phyloP scores from a whole-genome alignment of 2,329 filamentous ascomycete species.

The Biscogniauxia mediterranea region DNA sequence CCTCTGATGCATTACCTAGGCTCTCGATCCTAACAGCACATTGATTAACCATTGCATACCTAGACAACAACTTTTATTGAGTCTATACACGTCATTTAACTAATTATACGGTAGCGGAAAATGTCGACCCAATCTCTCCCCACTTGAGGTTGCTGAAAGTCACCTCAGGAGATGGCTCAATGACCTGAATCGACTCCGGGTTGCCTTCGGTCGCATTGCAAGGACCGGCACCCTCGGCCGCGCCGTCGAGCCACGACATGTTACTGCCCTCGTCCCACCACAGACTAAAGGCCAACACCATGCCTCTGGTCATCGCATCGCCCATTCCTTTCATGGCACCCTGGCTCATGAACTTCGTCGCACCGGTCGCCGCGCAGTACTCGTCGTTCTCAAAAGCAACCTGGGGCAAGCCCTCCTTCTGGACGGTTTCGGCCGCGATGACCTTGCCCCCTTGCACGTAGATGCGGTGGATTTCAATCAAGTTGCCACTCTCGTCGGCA shows the following conservation, averaged over 20 bases:
- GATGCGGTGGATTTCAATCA: slow-evolving; percentile 34
- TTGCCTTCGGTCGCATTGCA: slow-evolving; percentile 48
- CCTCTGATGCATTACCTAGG: background rate
- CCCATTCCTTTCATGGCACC: slow-evolving; percentile 44
- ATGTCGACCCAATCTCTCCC: slow-evolving; percentile 54
- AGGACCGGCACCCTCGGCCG: slow-evolving; percentile 47
- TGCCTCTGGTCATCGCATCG: slow-evolving; percentile 41
- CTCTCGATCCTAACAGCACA: too few relatives aligned
- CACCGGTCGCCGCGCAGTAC: slow-evolving; percentile 36
- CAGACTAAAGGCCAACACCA: slow-evolving; percentile 51
- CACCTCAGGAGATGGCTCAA: slow-evolving; percentile 47
- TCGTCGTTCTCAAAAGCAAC: slow-evolving; percentile 35
- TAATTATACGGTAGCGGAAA: slow-evolving; percentile 11
- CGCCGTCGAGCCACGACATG: slow-evolving; percentile 55
- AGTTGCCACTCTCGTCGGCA: slow-evolving; percentile 30
- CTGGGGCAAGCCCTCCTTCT: slow-evolving; percentile 34
- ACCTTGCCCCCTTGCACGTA: slow-evolving; percentile 37
- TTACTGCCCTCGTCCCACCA: slow-evolving; percentile 50
- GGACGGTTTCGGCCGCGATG: slow-evolving; percentile 31
- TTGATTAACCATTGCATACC: too few relatives aligned
- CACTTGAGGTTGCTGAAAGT: slow-evolving; percentile 56
- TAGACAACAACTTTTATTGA: too few relatives aligned
- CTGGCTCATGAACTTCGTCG: slow-evolving; percentile 33
- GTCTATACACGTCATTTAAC: background rate
- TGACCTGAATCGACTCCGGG: slow-evolving; percentile 43